phyloP scores from a whole-genome alignment of 805 yeast species.

The Hanseniaspora occidentalis region DNA sequence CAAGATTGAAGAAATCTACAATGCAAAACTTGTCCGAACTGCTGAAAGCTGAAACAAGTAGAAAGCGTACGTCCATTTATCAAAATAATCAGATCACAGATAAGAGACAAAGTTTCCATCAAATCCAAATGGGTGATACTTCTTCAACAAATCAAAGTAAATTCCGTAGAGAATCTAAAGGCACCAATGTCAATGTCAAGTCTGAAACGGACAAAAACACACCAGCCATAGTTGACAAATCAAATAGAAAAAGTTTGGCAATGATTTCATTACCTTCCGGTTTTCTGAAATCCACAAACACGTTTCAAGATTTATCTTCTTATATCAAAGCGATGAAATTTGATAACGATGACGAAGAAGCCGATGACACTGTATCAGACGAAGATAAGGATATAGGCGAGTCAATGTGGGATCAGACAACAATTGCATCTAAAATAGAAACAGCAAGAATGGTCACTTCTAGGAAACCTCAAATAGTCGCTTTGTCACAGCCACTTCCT shows the following conservation, averaged over 20 bases:
- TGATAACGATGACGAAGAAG: background rate
- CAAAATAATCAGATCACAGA: no score
- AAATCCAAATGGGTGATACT: background rate
- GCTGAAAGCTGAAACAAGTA: background rate
- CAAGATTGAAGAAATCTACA: constrained; percentile 4
- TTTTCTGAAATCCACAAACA: background rate
- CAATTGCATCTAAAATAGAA: background rate
- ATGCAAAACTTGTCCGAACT: constrained; percentile 1
- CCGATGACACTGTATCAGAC: background rate
- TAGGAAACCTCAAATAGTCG: no score
- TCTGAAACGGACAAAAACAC: background rate
- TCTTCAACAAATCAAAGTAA: no score
- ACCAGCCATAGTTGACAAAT: no score
- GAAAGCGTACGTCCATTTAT: no score
- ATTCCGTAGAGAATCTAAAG: background rate
- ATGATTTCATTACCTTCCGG: constrained; percentile 1
- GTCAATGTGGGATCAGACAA: background rate
- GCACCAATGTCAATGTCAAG: background rate
- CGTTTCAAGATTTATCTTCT: background rate
- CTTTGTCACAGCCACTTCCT: background rate
- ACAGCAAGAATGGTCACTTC: background rate
- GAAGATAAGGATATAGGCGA: background rate
- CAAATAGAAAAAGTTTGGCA: background rate
- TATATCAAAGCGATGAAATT: background rate
- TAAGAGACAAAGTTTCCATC: background rate